Base-by-base conservation (phyloP, 257 asterid genomes). In the Rauvolfia tetraphylla region DNA sequence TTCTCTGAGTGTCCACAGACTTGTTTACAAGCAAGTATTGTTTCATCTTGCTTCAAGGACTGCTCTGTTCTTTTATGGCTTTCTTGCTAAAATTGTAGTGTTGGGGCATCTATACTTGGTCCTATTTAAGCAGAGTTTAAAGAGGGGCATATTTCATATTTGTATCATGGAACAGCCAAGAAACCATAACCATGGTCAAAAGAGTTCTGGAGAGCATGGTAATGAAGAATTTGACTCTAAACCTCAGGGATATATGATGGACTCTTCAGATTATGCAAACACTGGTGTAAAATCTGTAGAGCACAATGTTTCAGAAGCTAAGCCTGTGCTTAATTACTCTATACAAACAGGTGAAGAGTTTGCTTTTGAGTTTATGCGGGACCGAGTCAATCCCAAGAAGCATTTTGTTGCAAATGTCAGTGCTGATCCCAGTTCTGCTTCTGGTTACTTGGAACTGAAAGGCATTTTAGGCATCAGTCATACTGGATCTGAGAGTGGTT, bases 291-390 rank as follows among this genome's bases (percentile, higher is more conserved):
- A 42, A 68, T 74, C 87, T 78, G 49, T 87, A 7, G 90, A 85
- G 46, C 80, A 56, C 59, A 83, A 75, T 57, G 78, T 81, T 83
- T 79, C 88, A 75, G 89, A 88, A 80, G 75, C 91, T 79, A 92
- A 87, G 73, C 97, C 95, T 70, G 93, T 86, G 39, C 93, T 42
- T 68, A 90, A 94, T 83, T 92, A 76, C 88, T 92, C 98, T 51
- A 87, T 94, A 79, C 97, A 87, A 86, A 94, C 98, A n/a, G 98
- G 98, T 57, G 98, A 94, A 83, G 98, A 92, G 85, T 94, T 94
- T 79, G 81, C 97, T 66, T 90, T 91, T 49, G 97, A 93, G 79
- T 94, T 94, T 84, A 92, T 94, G 97, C 97, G 86, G 27, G 97
- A 92, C 74, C 80, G 93, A 49, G 90, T 88, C 76, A 90, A 88